Percentiles rank a stretch among this genome's conserved stretches.
Conservation (phyloP, 2,329 filamentous ascomycete species). For the Aspergillus tubingensis region DNA sequence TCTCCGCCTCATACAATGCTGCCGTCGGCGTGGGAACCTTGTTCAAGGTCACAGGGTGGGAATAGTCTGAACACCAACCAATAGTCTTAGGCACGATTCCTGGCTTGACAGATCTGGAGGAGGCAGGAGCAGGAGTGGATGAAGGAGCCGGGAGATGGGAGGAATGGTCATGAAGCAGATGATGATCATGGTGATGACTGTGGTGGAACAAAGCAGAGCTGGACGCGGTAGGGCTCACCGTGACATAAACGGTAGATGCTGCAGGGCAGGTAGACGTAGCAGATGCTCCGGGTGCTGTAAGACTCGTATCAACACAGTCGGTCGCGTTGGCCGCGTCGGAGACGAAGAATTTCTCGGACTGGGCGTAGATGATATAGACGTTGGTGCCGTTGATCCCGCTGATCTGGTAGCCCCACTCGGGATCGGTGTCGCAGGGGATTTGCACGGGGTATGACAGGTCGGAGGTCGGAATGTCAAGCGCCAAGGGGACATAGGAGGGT, state of each 20-base stretch:
- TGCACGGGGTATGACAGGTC: constrained; percentile 36
- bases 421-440: constrained; percentile 41
- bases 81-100: constrained; percentile 30
- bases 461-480: constrained; percentile 37
- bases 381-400: constrained; percentile 52
- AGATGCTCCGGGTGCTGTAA: background rate
- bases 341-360: constrained; percentile 45
- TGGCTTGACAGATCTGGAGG: constrained; percentile 21
- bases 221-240: constrained; percentile 26
- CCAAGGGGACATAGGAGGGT: constrained; percentile 43
- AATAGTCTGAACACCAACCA: constrained; percentile 30
- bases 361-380: constrained; percentile 48
- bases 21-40: constrained; percentile 15
- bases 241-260: constrained; percentile 26
- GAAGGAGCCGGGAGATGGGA: constrained; percentile 18
- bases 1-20: background rate
- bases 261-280: constrained; percentile 10
- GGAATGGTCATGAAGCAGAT: background rate
- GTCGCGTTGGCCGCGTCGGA: constrained; percentile 6
- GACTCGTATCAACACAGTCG: constrained; percentile 19
- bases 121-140: constrained; percentile 9
- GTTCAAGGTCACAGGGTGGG: constrained; percentile 28
- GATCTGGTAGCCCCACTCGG: constrained; percentile 46
- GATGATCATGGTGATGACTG: background rate
- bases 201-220: constrained; percentile 17